Base-by-base conservation (phyloP, 2,329 filamentous ascomycete genomes). In the Plectosphaerella plurivora region DNA sequence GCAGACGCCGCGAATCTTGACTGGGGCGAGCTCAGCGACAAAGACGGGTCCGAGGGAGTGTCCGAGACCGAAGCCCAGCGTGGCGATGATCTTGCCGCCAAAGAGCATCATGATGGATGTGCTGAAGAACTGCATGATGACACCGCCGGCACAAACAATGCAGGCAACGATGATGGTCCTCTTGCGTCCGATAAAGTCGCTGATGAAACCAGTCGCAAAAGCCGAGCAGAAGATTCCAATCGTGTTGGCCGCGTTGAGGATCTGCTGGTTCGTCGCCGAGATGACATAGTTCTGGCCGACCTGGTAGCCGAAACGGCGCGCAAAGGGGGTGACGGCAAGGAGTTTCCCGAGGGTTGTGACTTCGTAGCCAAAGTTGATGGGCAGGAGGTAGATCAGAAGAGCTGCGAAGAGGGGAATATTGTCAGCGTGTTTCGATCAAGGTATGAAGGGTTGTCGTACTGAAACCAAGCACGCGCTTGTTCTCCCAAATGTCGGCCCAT, bases 351-450 rank as follows among this genome's bases (percentile, higher is more conserved):
- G 56, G 25, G 58, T 64, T 20, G 55, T 57, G 20, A 61, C 52
- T 46, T 66, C 64, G 39, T 67, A 67, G 25, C 65, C 65, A 47
- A 64, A 64, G 55, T 65, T 65, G 53, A 65, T 58, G 11, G 63
- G 63, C 8, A 65, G 54, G 25, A 65, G 56, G 45, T 60, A 65
- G 47, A 65, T 63, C 44, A 62, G 55, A 22, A 65, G 39, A 44
- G 61, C 63, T 65, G 18, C 14, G 22, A n/a, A 16, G 11, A 22
- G 22, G 15, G 1, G 9, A 39, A 16, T n/a, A 14, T 5, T 11
- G 12, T 36, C 33, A 35, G 16, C 33, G n/a, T 5, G 12, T 3
- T 3, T 22, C 22, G 16, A 3, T 14, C 7, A 7, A 22, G 36
- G 10, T n/a, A 11, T 16, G 35, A 16, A 18, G 12, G 37, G 7